A percentile compares a stretch with the other conserved stretches of the same genome.
Evolutionary conservation across 805 yeast species (phyloP).

Genomic region (Lachancea mirantina): DNA sequence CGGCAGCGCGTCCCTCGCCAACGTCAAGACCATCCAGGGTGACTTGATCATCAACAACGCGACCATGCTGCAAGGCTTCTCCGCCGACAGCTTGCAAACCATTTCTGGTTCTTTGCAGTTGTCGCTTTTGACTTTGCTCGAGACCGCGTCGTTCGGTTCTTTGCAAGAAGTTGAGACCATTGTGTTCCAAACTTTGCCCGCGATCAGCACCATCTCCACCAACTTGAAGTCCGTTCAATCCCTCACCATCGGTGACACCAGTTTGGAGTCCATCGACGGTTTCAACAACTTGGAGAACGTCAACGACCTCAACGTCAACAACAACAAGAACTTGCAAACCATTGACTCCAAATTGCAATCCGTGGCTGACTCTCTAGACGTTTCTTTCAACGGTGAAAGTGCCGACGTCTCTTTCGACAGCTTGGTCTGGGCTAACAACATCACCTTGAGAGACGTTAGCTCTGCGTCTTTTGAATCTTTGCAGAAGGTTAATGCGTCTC

Average conservation of each 20-base stretch:
- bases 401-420: slow-evolving; percentile 63
- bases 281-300: slow-evolving; percentile 40
- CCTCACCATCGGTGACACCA: slow-evolving; percentile 67
- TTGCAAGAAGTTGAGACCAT: slow-evolving; percentile 78
- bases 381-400: slow-evolving; percentile 78
- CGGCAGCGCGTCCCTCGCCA: slow-evolving; percentile 60
- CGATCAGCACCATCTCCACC: slow-evolving; percentile 64
- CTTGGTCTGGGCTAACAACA: slow-evolving; percentile 79
- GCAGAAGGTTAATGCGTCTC: slow-evolving; percentile 67
- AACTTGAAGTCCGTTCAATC: slow-evolving; percentile 64
- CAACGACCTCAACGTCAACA: slow-evolving; percentile 73
- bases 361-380: slow-evolving; percentile 66
- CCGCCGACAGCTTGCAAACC: slow-evolving; percentile 72
- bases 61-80: slow-evolving; percentile 50
- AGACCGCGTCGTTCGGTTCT: slow-evolving; percentile 64
- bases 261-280: slow-evolving; percentile 62
- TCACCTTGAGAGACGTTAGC: slow-evolving; percentile 74
- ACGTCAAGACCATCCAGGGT: slow-evolving; percentile 74
- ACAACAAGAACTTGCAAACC: slow-evolving; percentile 72
- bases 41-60: slow-evolving; percentile 61
- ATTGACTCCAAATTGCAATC: slow-evolving; percentile 65
- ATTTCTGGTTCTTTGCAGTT: slow-evolving; percentile 67
- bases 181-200: slow-evolving; percentile 79
- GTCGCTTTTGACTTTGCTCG: slow-evolving; percentile 56
- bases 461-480: slow-evolving; percentile 65